phyloP scores from a whole-genome alignment of 169 alveolate species.

The Eimeria necatrix region DNA sequence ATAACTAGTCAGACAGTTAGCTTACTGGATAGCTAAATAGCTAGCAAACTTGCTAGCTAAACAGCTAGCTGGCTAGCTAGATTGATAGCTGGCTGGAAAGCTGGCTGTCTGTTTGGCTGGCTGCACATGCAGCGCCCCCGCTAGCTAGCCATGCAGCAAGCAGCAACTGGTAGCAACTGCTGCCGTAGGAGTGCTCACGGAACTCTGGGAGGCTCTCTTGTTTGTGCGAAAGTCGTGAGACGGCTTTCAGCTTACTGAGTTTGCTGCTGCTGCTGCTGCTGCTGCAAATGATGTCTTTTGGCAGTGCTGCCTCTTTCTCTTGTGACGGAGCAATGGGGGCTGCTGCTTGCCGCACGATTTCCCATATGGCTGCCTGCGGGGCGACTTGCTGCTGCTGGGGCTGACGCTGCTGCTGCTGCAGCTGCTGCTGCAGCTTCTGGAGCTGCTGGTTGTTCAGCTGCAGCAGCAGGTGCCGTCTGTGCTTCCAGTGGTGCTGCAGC shows the following conservation, averaged over 20 bases:
- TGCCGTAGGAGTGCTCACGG: too few species aligned
- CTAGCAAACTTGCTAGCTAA: neutral
- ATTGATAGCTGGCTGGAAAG: neutral
- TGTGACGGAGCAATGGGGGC: neutral
- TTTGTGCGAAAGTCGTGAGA: too few species aligned
- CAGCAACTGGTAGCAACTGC: neutral
- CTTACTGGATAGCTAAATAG: neutral
- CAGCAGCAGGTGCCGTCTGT: constrained; percentile 44
- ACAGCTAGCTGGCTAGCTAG: neutral
- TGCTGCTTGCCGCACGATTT: neutral
- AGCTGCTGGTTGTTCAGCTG: neutral
- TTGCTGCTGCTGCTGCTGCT: constrained; percentile 53
- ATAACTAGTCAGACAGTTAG: neutral
- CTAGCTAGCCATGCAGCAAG: constrained; percentile 52
- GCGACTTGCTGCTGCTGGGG: neutral
- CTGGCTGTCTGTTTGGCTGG: neutral
- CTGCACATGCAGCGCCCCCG: neutral
- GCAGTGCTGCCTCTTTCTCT: neutral
- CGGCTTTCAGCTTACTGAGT: neutral
- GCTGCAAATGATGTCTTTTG: neutral
- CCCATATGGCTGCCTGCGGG: neutral
- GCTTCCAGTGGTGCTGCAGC: constrained; percentile 58
- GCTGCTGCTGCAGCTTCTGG: constrained; percentile 42
- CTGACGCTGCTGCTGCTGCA: constrained; percentile 43
- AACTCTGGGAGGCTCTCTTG: too few species aligned